Conservation (phyloP, 2,329 filamentous ascomycete genomes). For the Albifimbria verrucaria region DNA sequence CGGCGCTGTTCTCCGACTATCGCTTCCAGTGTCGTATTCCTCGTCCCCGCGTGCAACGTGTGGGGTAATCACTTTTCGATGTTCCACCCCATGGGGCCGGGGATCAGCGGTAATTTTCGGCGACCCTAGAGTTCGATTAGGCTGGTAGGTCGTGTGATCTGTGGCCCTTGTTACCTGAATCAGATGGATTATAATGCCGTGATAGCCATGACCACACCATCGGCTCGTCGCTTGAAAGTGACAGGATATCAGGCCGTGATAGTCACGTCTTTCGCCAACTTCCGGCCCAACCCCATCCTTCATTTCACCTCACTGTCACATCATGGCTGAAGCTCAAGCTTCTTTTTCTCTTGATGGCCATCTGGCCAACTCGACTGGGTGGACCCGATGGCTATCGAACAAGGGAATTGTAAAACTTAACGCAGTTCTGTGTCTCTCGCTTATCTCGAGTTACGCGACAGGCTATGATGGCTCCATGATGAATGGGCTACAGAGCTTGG, state of each 20-base stretch:
- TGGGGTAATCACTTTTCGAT: not conserved
- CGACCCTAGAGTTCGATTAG: not conserved
- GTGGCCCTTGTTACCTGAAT: not conserved
- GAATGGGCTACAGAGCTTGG: conserved; percentile 14
- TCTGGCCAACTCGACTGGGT: not conserved
- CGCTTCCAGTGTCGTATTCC: not conserved
- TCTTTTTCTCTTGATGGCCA: conserved; percentile 3
- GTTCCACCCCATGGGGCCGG: not conserved
- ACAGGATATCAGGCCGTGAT: not conserved
- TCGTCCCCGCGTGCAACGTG: not conserved
- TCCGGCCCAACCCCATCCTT: not conserved
- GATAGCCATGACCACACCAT: too few species aligned
- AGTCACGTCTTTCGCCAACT: not conserved
- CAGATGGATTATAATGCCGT: not conserved
- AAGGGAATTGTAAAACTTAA: conserved; percentile 6
- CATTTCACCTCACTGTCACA: not conserved
- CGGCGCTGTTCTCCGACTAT: not conserved
- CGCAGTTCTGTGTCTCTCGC: conserved; percentile 4
- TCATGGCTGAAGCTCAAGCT: conserved; percentile 1
- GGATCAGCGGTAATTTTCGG: not conserved
- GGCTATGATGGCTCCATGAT: conserved; percentile 45
- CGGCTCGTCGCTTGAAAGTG: not conserved
- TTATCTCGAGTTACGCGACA: conserved; percentile 4
- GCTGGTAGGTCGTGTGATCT: not conserved
- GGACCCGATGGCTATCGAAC: conserved; percentile 4